A percentile compares a stretch with the other conserved stretches of the same genome.
phyloP scores from a whole-genome alignment of 257 asterid genomes.

The Solanum medicagineum region DNA sequence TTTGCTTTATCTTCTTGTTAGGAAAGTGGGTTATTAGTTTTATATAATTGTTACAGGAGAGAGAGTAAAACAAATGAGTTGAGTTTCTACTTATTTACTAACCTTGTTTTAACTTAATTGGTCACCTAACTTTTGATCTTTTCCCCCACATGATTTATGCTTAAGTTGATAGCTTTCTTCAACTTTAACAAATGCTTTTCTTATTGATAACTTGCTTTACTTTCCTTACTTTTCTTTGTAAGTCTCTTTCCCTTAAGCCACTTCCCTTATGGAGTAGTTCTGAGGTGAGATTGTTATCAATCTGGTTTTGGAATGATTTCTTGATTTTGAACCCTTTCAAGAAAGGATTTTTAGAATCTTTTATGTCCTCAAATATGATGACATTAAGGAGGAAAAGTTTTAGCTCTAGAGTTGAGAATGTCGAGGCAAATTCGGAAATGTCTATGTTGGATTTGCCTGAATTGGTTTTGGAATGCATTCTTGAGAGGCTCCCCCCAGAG shows the following conservation, averaged over 20 bases:
- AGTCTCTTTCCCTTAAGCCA: slow-evolving; percentile 47
- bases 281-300: slow-evolving; percentile 55
- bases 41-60: not conserved
- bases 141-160: slow-evolving; percentile 14
- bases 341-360: slow-evolving; percentile 7
- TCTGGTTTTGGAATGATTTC: slow-evolving; percentile 42
- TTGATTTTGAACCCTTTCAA: slow-evolving; percentile 16
- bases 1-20: slow-evolving; percentile 17
- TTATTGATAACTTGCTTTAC: slow-evolving; percentile 51
- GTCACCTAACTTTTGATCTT: slow-evolving; percentile 41
- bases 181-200: slow-evolving; percentile 35
- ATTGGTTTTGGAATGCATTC: slow-evolving; percentile 64
- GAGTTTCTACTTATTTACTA: not conserved
- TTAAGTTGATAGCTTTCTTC: slow-evolving; percentile 13
- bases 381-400: slow-evolving; percentile 16
- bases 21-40: not conserved
- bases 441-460: slow-evolving; percentile 71
- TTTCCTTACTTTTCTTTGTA: slow-evolving; percentile 46
- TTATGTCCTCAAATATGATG: slow-evolving; percentile 22
- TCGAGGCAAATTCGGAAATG: slow-evolving; percentile 15
- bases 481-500: slow-evolving; percentile 68
- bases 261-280: slow-evolving; percentile 52
- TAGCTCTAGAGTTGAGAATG: slow-evolving; percentile 10
- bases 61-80: not conserved
- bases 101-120: slow-evolving; percentile 26